phyloP scores from a whole-genome alignment of 2,329 filamentous ascomycete species.

The Claviceps capensis region DNA sequence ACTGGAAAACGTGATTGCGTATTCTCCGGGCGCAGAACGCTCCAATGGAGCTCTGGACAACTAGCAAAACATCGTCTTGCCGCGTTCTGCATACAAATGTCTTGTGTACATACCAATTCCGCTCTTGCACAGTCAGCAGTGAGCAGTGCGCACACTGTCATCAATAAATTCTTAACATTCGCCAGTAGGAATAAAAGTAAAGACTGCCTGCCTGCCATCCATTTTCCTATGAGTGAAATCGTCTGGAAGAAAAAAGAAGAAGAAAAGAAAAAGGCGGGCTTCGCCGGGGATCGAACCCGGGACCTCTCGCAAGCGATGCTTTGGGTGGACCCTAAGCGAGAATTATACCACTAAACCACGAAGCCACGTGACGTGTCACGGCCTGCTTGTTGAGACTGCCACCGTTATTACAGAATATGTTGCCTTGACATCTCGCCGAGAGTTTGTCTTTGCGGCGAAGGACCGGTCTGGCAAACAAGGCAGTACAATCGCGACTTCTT shows the following conservation, averaged over 20 bases:
- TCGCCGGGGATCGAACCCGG: slow-evolving; percentile 6
- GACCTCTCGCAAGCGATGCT: slow-evolving; percentile 6
- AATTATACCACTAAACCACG: slow-evolving; percentile 8
- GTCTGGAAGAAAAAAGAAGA: too few species aligned
- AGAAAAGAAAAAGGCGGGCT: background rate
- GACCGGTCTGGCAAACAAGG: too few species aligned
- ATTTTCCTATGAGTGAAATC: too few species aligned
- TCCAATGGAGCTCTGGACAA: too few species aligned
- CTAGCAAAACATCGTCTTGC: too few species aligned
- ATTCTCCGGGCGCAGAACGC: too few species aligned
- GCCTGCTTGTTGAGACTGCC: background rate
- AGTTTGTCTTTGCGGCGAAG: too few species aligned
- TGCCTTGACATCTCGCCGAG: accelerated
- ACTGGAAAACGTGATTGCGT: too few species aligned
- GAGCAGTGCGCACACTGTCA: background rate
- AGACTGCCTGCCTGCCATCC: background rate
- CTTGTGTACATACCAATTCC: too few species aligned
- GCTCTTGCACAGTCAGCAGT: too few species aligned
- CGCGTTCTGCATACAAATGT: too few species aligned
- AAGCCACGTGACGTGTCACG: slow-evolving; percentile 1
- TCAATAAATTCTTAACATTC: background rate
- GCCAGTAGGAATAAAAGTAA: background rate
- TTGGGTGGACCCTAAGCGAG: slow-evolving; percentile 6
- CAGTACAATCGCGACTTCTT: too few species aligned
- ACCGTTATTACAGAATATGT: background rate